Base-by-base conservation (phyloP, 2,329 filamentous ascomycete genomes). In the Talaromyces pinophilus region DNA sequence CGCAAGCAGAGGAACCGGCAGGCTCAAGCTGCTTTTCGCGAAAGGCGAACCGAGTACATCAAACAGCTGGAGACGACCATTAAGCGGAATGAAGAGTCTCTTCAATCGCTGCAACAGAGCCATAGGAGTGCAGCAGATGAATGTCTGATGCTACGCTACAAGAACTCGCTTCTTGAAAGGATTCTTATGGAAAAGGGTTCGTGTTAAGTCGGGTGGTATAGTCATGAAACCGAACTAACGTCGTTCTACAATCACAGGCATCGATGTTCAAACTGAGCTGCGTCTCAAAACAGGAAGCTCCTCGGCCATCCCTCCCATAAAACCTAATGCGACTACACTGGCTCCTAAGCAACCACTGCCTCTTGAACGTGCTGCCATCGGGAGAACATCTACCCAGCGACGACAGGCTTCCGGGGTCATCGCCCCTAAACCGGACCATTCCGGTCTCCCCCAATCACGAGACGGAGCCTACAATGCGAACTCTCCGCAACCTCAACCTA, bases 11-110 rank as follows among this genome's bases (percentile, higher is more conserved):
- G 95, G 71, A 99, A 99, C 77, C 86, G 95, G 72, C 95, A 98
- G 82, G 95, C 95, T 59, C 95, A 99, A 81, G 95, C 95, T 64
- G 95, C 95, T 66, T 99, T 99, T 76, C 90, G 95, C 72, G 95
- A 99, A 82, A 90, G 95, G 71, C 90, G 95, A 67, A 98, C 94
- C 64, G 95, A 99, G 83, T 99, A 99, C 80, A 99, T 99, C 83
- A 98, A 98, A 83, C 95, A 99, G 80, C 87, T 99, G 30, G 95
- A 99, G 82, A 92, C 94, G 73, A 96, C 93, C 65, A 98, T 99
- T 80, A 94, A 95, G 75, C 92, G 95, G 72, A 94, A 98, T 84
- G 95, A 99, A 81, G 92, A 96, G 74, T 94, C 92, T 73, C 85
- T 98, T 65, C 92, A 96, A 73, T 96, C 89, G 74, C 85, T 99